Percentiles rank a stretch among this genome's conserved stretches.
Evolutionary conservation across 768 basidiomycete species (phyloP).

Genomic region (Trametes punicea): DNA sequence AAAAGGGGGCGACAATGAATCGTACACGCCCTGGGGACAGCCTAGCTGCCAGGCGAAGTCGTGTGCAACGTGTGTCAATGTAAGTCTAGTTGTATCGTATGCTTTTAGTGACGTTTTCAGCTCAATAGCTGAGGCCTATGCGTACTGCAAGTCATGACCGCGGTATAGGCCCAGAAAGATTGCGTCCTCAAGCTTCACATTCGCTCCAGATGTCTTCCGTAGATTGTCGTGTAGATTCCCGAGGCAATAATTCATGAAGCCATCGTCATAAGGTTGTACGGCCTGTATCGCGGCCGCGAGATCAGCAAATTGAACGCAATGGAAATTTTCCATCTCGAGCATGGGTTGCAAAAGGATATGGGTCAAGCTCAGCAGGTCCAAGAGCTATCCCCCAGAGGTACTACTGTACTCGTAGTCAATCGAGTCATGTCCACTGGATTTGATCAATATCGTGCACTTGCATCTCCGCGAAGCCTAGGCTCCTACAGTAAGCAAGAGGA

Average conservation of each 20-base stretch:
- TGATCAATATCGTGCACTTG: no score
- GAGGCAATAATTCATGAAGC: slow-evolving; percentile 13
- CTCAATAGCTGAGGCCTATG: no score
- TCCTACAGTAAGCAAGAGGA: no score
- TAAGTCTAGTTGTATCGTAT: no score
- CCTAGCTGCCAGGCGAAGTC: neutral
- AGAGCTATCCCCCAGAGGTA: no score
- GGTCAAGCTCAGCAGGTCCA: no score
- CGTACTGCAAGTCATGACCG: neutral
- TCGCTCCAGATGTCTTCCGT: neutral
- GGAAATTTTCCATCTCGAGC: slow-evolving; percentile 7
- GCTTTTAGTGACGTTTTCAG: no score
- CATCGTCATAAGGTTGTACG: slow-evolving; percentile 8
- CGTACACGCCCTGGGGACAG: neutral
- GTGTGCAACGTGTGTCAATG: neutral
- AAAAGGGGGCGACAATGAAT: neutral
- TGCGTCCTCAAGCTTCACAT: neutral
- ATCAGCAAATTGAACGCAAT: slow-evolving; percentile 4
- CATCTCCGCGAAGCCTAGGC: no score
- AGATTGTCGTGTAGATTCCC: slow-evolving; percentile 11
- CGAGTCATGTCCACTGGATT: no score
- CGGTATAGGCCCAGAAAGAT: neutral
- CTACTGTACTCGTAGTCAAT: no score
- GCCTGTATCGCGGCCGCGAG: slow-evolving; percentile 8
- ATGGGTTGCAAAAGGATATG: no score